These are phyloP conservation scores for Ilyonectria destructans DNA, from an alignment of 2,329 filamentous ascomycete species.

Conservation along the genomic window DNA sequence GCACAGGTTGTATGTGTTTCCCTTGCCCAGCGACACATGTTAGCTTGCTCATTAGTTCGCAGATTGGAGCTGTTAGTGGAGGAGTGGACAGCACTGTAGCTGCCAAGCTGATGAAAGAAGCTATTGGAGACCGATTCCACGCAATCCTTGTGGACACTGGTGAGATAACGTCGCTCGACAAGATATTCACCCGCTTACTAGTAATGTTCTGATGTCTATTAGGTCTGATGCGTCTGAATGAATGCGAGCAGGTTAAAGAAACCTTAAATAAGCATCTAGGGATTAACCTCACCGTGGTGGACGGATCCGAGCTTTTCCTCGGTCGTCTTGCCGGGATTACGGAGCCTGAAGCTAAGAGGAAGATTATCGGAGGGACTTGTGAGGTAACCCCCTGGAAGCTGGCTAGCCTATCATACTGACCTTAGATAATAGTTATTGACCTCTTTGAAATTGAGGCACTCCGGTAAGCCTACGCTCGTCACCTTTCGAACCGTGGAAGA, in stretches of 20 bases:
- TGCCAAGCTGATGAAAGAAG: slow-evolving; percentile 87
- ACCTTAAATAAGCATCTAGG: slow-evolving; percentile 85
- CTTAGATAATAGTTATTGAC: slow-evolving; percentile 57
- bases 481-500: slow-evolving; percentile 17
- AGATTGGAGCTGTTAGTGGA: slow-evolving; percentile 28
- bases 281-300: slow-evolving; percentile 91
- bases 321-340: slow-evolving; percentile 80
- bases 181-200: slow-evolving; percentile 41
- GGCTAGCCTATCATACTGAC: slow-evolving; percentile 19
- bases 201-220: slow-evolving; percentile 50
- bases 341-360: slow-evolving; percentile 90
- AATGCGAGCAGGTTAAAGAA: slow-evolving; percentile 86
- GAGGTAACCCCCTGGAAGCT: slow-evolving; percentile 25
- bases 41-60: slow-evolving; percentile 29
- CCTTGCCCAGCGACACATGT: slow-evolving; percentile 7
- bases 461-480: slow-evolving; percentile 37
- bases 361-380: slow-evolving; percentile 85
- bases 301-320: slow-evolving; percentile 86
- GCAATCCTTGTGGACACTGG: slow-evolving; percentile 91
- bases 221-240: slow-evolving; percentile 81
- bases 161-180: slow-evolving; percentile 28
- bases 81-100: slow-evolving; percentile 77
- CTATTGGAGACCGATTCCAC: slow-evolving; percentile 86
- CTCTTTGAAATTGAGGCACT: slow-evolving; percentile 86
- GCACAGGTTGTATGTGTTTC: slow-evolving; percentile 73